These are phyloP conservation scores for Peronosclerospora sorghi DNA, from an alignment of 352 stramenopile species.

Conservation along the genomic window DNA sequence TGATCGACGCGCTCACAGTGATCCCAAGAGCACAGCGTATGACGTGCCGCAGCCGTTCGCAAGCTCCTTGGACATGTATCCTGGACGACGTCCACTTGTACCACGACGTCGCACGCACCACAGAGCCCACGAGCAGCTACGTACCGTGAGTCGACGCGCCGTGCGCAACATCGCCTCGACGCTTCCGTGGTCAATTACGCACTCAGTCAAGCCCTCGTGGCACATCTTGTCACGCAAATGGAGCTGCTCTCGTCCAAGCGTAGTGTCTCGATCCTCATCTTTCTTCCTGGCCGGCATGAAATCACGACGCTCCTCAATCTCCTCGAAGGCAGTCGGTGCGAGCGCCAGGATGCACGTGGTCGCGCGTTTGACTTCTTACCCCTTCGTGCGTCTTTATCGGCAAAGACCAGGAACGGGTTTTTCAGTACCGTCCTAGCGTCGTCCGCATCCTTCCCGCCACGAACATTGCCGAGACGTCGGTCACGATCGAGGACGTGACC, in stretches of 20 bases:
- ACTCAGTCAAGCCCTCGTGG: slow-evolving; percentile 83
- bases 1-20: no score
- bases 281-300: slow-evolving; percentile 91
- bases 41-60: slow-evolving; percentile 47
- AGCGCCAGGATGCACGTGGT: slow-evolving; percentile 24
- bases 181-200: slow-evolving; percentile 92
- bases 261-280: slow-evolving; percentile 89
- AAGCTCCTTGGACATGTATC: slow-evolving; percentile 48
- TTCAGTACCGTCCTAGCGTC: slow-evolving; percentile 48
- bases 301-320: slow-evolving; percentile 83
- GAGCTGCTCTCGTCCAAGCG: slow-evolving; percentile 21
- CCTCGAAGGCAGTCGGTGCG: slow-evolving; percentile 41
- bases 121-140: slow-evolving; percentile 24
- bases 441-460: slow-evolving; percentile 94
- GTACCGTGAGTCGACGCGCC: slow-evolving; percentile 83
- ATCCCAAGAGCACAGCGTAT: no score
- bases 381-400: slow-evolving; percentile 90
- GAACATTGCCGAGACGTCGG: slow-evolving; percentile 94
- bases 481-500: slow-evolving; percentile 92
- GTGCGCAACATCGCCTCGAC: slow-evolving; percentile 77
- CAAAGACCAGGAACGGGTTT: slow-evolving; percentile 91
- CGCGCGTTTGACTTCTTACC: slow-evolving; percentile 70
- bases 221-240: slow-evolving; percentile 60
- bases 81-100: slow-evolving; percentile 31
- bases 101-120: no score